These are phyloP conservation scores for Athelia psychrophila DNA, from an alignment of 1,284 basidiomycete species.

Conservation along the genomic window DNA sequence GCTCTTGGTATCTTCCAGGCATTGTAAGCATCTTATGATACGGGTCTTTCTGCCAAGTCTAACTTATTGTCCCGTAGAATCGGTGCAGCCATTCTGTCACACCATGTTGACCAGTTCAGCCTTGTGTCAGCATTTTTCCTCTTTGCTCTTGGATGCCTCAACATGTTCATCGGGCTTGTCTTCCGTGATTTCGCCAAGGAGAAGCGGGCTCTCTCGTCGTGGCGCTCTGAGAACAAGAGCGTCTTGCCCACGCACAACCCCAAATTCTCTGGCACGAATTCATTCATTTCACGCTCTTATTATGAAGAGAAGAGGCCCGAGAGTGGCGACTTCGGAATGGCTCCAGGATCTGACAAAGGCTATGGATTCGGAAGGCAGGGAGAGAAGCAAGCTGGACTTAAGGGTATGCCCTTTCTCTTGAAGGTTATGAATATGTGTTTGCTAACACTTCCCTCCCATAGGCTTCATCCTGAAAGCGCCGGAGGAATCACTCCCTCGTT, in stretches of 20 bases:
- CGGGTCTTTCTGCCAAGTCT: not conserved
- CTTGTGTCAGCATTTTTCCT: constrained; percentile 85
- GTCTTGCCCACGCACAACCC: constrained; percentile 49
- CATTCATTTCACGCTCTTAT: constrained; percentile 16
- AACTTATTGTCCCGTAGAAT: constrained; percentile 36
- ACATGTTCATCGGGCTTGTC: constrained; percentile 76
- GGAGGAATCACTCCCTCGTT: constrained; percentile 56
- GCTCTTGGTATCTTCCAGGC: constrained; percentile 81
- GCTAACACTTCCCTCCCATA: constrained; percentile 12
- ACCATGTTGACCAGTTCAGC: constrained; percentile 75
- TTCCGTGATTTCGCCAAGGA: constrained; percentile 63
- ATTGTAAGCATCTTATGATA: constrained; percentile 45
- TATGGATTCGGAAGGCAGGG: constrained; percentile 78
- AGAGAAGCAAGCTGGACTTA: constrained; percentile 66
- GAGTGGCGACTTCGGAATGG: constrained; percentile 7
- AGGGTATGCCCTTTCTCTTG: constrained; percentile 34
- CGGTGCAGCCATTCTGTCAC: constrained; percentile 78
- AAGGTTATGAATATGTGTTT: constrained; percentile 1
- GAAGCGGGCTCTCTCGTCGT: constrained; percentile 62
- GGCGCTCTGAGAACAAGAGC: constrained; percentile 58
- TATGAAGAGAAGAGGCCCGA: constrained; percentile 22
- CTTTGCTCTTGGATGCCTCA: constrained; percentile 81
- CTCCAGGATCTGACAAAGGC: constrained; percentile 35
- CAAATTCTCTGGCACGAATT: constrained; percentile 22
- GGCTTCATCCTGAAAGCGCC: constrained; percentile 52